These are phyloP conservation scores for Pythium apleroticum DNA, from an alignment of 352 stramenopile genomes.

Conservation along the genomic window DNA sequence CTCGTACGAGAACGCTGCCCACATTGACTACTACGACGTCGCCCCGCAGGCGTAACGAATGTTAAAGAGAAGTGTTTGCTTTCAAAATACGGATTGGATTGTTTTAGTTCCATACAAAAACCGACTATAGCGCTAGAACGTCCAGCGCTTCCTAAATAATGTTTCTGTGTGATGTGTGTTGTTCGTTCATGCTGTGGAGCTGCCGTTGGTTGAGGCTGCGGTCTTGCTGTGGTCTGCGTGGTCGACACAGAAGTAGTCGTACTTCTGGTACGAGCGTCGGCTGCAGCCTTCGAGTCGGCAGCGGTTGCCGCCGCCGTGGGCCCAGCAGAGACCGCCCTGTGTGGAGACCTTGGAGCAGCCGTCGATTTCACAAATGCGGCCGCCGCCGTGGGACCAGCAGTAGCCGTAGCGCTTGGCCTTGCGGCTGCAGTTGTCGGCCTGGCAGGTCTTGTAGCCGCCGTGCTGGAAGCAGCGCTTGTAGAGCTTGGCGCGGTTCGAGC, in stretches of 20 bases:
- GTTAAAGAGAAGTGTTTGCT: neutral
- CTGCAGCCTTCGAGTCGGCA: conserved; percentile 64
- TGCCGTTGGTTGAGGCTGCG: neutral
- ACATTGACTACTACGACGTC: conserved; percentile 84
- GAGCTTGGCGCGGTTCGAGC: conserved; percentile 69
- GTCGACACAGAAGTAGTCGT: conserved; percentile 67
- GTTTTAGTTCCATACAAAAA: conserved; percentile 4
- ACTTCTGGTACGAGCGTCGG: conserved; percentile 77
- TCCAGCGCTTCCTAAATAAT: conserved; percentile 16
- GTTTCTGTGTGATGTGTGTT: neutral
- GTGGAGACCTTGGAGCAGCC: conserved; percentile 67
- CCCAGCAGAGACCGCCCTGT: conserved; percentile 71
- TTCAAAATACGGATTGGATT: neutral
- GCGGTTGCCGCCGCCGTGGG: conserved; percentile 74
- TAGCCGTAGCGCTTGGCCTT: conserved; percentile 83
- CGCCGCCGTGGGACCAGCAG: conserved; percentile 80
- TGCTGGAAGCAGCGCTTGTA: conserved; percentile 81
- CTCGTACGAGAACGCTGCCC: conserved; percentile 53
- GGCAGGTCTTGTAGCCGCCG: conserved; percentile 68
- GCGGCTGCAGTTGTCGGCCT: conserved; percentile 55
- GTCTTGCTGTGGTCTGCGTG: conserved; percentile 33
- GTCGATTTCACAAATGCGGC: conserved; percentile 58
- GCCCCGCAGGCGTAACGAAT: conserved; percentile 1
- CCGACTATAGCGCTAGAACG: neutral
- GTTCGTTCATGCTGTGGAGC: neutral